These are phyloP conservation scores for Metschnikowia aberdeeniae DNA, from an alignment of 805 yeast genomes.

Conservation along the genomic window DNA sequence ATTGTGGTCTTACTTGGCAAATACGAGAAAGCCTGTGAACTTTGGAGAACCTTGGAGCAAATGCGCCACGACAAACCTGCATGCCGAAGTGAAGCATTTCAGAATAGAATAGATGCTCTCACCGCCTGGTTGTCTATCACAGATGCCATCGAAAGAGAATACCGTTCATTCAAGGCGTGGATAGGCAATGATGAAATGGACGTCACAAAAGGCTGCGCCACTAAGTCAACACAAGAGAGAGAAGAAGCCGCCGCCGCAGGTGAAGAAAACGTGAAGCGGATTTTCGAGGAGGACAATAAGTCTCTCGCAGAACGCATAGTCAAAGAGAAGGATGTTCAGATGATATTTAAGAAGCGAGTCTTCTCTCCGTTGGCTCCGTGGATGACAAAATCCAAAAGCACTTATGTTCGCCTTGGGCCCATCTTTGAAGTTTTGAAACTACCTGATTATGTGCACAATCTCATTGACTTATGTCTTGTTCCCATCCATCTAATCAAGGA, in stretches of 20 bases:
- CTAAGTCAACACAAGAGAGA: not conserved
- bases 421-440: constrained; percentile 64
- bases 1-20: constrained; percentile 55
- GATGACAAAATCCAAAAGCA: constrained; percentile 74
- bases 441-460: constrained; percentile 64
- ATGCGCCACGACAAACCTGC: constrained; percentile 77
- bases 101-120: constrained; percentile 65
- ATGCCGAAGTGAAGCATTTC: constrained; percentile 61
- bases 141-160: constrained; percentile 60
- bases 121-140: constrained; percentile 81
- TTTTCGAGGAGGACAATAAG: constrained; percentile 55
- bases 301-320: constrained; percentile 79
- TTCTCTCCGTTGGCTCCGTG: constrained; percentile 72
- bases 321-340: constrained; percentile 73
- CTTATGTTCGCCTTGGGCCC: constrained; percentile 58
- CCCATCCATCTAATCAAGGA: constrained; percentile 81
- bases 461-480: constrained; percentile 64
- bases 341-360: constrained; percentile 65
- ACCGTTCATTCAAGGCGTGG: constrained; percentile 65
- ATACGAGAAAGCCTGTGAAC: constrained; percentile 62
- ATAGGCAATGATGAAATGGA: constrained; percentile 80
- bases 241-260: constrained; percentile 7
- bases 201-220: constrained; percentile 38
- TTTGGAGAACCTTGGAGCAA: constrained; percentile 76
- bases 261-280: constrained; percentile 20